These are phyloP conservation scores for Quercus cerris DNA, from an alignment of 306 rosid species.

Conservation along the genomic window DNA sequence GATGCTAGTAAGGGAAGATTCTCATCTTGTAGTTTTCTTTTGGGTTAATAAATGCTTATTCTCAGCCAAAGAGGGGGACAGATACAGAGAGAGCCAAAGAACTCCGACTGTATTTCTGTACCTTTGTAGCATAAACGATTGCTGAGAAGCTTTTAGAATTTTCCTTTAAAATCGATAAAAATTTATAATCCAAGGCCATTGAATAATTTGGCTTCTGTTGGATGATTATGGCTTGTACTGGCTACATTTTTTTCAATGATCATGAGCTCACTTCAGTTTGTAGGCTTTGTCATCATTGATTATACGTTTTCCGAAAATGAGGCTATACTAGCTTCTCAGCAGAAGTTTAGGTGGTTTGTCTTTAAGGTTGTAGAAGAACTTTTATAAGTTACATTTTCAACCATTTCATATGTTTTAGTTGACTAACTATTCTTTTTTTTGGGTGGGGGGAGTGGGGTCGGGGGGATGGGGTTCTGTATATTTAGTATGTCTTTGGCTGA, in stretches of 20 bases:
- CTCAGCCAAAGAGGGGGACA: not conserved
- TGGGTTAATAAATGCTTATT: not conserved
- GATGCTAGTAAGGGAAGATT: not conserved
- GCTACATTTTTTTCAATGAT: not conserved
- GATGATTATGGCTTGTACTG: not conserved
- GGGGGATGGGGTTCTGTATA: not conserved
- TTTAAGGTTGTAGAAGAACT: constrained; percentile 4
- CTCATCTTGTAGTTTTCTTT: not conserved
- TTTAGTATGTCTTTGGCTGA: not conserved
- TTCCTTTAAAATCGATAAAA: not conserved
- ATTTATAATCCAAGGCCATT: not conserved
- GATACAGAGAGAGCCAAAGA: no score
- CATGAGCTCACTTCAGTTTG: not conserved
- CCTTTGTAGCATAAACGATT: not conserved
- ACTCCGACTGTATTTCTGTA: not conserved
- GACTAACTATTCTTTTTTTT: not conserved
- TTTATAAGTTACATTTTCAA: not conserved
- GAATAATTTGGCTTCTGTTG: not conserved
- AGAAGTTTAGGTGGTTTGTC: not conserved
- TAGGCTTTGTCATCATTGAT: not conserved
- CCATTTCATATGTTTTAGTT: not conserved
- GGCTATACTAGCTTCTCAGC: not conserved
- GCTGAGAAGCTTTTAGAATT: not conserved
- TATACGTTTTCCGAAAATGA: not conserved
- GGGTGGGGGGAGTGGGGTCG: no score